Conservation (phyloP, 805 yeast species). For the Pichia pseudocactophila region DNA sequence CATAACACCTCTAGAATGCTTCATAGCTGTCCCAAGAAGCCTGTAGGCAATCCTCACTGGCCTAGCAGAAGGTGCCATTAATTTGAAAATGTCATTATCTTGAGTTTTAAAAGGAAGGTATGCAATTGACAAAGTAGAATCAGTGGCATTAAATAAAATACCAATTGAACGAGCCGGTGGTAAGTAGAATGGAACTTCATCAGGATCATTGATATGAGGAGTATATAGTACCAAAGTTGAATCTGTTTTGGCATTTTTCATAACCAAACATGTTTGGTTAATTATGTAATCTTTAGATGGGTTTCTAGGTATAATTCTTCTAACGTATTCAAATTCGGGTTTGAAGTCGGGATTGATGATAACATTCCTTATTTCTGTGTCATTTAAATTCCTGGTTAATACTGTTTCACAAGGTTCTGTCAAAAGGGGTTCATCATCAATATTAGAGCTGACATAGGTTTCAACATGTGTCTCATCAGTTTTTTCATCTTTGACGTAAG, state of each 20-base stretch:
- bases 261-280: constrained; percentile 71
- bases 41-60: constrained; percentile 76
- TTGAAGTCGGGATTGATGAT: constrained; percentile 24
- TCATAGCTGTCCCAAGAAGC: constrained; percentile 66
- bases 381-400: constrained; percentile 29
- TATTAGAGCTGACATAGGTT: constrained; percentile 20
- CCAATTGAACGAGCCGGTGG: constrained; percentile 81
- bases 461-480: constrained; percentile 24
- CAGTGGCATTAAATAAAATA: constrained; percentile 38
- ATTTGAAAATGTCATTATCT: constrained; percentile 20
- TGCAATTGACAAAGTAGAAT: constrained; percentile 53
- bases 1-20: constrained; percentile 78
- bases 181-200: constrained; percentile 77
- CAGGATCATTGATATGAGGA: constrained; percentile 57
- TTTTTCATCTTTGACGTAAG: constrained; percentile 28
- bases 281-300: constrained; percentile 77
- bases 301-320: constrained; percentile 86
- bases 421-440: constrained; percentile 27
- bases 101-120: constrained; percentile 52
- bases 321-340: constrained; percentile 48
- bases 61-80: constrained; percentile 43
- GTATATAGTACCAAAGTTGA: constrained; percentile 59
- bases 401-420: constrained; percentile 19
- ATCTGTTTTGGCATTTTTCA: constrained; percentile 27
- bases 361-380: constrained; percentile 31